These are phyloP conservation scores for Aspergillus sparsus DNA, from an alignment of 495 filamentous ascomycete species.

Conservation along the genomic window DNA sequence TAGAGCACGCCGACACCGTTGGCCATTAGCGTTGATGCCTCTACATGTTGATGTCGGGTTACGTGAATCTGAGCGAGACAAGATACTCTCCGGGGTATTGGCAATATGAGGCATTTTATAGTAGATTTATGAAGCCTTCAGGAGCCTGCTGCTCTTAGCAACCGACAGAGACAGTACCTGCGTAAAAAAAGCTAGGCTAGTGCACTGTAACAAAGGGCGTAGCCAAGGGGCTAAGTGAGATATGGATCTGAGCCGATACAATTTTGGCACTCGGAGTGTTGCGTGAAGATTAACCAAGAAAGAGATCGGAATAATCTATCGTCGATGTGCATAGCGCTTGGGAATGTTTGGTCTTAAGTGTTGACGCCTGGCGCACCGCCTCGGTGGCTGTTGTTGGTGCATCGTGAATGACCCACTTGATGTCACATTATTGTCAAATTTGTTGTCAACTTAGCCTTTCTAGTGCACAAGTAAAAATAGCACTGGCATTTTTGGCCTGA, in stretches of 20 bases:
- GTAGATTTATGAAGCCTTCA: neutral
- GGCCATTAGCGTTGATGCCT: slow-evolving; percentile 76
- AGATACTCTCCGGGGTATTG: slow-evolving; percentile 79
- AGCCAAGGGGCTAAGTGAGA: too few species aligned
- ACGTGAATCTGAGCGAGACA: slow-evolving; percentile 77
- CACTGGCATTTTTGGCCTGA: slow-evolving; percentile 4
- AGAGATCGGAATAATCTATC: neutral
- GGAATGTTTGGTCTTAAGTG: slow-evolving; percentile 21
- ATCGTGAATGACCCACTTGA: slow-evolving; percentile 14
- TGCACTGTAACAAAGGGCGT: too few species aligned
- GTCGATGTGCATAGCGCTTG: neutral
- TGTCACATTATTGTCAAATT: too few species aligned
- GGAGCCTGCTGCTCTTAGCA: neutral
- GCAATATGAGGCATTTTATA: slow-evolving; percentile 76
- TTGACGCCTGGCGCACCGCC: slow-evolving; percentile 30
- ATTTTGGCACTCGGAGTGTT: slow-evolving; percentile 2
- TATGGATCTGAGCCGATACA: slow-evolving; percentile 2
- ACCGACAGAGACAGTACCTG: neutral
- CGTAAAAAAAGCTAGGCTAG: too few species aligned
- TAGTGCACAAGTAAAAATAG: slow-evolving; percentile 4
- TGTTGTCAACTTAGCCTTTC: too few species aligned
- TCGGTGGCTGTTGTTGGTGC: slow-evolving; percentile 28
- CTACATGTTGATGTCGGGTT: slow-evolving; percentile 83
- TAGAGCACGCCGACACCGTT: slow-evolving; percentile 73
- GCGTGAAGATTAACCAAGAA: neutral